Conservation (phyloP, 345 rosid genomes). For the Pugionium dolabratum region DNA sequence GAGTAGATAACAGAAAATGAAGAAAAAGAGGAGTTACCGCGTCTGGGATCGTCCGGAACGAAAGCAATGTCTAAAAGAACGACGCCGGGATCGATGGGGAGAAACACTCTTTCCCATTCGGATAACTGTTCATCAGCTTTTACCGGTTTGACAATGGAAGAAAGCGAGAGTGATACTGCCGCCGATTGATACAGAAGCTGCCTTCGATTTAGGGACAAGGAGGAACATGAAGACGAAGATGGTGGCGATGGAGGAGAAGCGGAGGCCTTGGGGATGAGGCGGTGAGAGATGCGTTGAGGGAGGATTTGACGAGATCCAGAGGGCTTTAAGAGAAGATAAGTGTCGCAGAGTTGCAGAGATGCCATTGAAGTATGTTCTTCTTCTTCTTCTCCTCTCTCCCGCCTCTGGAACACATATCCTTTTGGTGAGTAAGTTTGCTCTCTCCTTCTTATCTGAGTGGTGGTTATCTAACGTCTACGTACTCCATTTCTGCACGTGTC, state of each 20-base stretch:
- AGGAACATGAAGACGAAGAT: conserved; percentile 19
- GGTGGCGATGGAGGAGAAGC: conserved; percentile 34
- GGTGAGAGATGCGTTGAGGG: conserved; percentile 40
- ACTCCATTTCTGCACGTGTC: conserved; percentile 18
- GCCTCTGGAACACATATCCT: conserved; percentile 25
- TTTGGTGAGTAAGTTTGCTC: conserved; percentile 15
- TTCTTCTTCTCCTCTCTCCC: conserved; percentile 20
- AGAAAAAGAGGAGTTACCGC: conserved; percentile 43
- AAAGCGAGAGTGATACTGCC: conserved; percentile 45
- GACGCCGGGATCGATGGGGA: conserved; percentile 91
- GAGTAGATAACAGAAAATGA: not conserved
- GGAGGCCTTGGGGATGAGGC: conserved; percentile 44
- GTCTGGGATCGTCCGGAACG: conserved; percentile 73
- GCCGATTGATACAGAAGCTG: conserved; percentile 56
- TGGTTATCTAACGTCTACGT: conserved; percentile 42
- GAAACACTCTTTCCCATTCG: conserved; percentile 74
- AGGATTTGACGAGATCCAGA: conserved; percentile 41
- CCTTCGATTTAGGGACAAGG: conserved; percentile 48
- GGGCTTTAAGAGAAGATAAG: conserved; percentile 39
- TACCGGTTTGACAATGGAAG: conserved; percentile 34
- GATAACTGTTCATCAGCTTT: conserved; percentile 62
- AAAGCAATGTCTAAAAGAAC: conserved; percentile 91
- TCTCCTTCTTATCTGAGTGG: conserved; percentile 37
- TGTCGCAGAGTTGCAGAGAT: conserved; percentile 46
- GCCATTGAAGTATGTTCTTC: conserved; percentile 39